These are phyloP conservation scores for Calonectria pseudoturangicola DNA, from an alignment of 2,329 filamentous ascomycete genomes.

Conservation along the genomic window DNA sequence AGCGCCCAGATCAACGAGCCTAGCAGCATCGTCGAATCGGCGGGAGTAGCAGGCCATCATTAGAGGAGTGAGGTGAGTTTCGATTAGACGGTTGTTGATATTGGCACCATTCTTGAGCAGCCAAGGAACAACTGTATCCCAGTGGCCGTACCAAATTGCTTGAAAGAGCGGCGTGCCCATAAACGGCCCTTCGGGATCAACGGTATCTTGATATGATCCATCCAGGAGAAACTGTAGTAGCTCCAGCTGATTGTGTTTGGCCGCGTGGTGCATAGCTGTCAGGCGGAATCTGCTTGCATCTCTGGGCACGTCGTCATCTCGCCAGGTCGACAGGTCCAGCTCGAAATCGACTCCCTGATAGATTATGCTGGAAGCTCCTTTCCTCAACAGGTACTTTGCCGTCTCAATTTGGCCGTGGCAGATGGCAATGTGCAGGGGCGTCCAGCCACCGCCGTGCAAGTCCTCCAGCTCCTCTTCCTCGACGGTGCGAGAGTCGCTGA, in stretches of 20 bases:
- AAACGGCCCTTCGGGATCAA: conserved; percentile 52
- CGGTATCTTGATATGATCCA: conserved; percentile 44
- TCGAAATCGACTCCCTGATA: conserved; percentile 54
- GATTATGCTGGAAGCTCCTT: conserved; percentile 50
- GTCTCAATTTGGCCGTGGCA: conserved; percentile 52
- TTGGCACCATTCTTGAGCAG: conserved; percentile 53
- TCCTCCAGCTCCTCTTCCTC: conserved; percentile 55
- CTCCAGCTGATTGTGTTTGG: conserved; percentile 47
- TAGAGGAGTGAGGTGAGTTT: conserved; percentile 52
- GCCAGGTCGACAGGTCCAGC: conserved; percentile 48
- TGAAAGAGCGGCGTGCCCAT: conserved; percentile 55
- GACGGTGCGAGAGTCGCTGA: conserved; percentile 50
- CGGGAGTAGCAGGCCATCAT: conserved; percentile 55
- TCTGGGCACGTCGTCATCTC: conserved; percentile 45
- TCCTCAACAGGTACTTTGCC: conserved; percentile 50
- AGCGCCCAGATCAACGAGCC: conserved; percentile 52
- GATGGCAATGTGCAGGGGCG: conserved; percentile 54
- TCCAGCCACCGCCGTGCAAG: conserved; percentile 54
- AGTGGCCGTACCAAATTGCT: conserved; percentile 53
- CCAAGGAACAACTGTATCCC: conserved; percentile 53
- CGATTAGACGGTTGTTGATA: conserved; percentile 51
- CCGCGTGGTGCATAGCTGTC: conserved; percentile 54
- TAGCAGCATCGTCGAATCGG: conserved; percentile 53
- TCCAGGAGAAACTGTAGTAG: conserved; percentile 48
- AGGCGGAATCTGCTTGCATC: conserved; percentile 50